phyloP scores from a whole-genome alignment of 2,329 filamentous ascomycete species.

The Colletotrichum caudatum region DNA sequence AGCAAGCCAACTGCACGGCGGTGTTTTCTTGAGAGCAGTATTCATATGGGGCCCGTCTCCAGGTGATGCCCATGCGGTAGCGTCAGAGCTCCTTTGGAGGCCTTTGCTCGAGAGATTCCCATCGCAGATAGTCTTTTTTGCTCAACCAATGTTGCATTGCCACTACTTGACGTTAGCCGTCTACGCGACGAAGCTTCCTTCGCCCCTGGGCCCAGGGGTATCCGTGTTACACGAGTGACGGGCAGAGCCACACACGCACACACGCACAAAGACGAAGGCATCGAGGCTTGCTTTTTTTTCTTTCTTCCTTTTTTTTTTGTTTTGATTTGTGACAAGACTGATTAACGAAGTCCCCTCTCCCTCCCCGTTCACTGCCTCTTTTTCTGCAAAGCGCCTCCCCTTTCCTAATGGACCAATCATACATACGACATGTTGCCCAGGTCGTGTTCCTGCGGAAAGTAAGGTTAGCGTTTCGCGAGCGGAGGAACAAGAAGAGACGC shows the following conservation, averaged over 20 bases:
- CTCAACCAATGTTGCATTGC: constrained; percentile 13
- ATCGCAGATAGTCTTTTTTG: constrained; percentile 10
- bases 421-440: constrained; percentile 71
- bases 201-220: neutral
- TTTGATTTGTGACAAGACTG: neutral
- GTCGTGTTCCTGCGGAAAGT: constrained; percentile 68
- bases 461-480: neutral
- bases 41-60: neutral
- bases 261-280: neutral
- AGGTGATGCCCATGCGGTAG: neutral
- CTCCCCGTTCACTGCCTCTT: neutral
- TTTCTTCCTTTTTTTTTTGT: too few species aligned
- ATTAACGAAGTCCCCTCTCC: neutral
- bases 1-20: constrained; percentile 13
- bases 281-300: neutral
- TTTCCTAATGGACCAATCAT: constrained; percentile 46
- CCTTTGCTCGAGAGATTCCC: neutral
- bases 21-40: neutral
- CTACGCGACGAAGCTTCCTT: neutral
- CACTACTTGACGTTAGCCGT: neutral
- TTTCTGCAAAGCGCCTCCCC: neutral
- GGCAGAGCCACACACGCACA: neutral
- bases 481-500: too few species aligned
- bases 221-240: neutral
- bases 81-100: neutral